Percentiles rank a stretch among this genome's conserved stretches.
phyloP scores from a whole-genome alignment of 2,329 filamentous ascomycete genomes.

The Talaromyces sp. region DNA sequence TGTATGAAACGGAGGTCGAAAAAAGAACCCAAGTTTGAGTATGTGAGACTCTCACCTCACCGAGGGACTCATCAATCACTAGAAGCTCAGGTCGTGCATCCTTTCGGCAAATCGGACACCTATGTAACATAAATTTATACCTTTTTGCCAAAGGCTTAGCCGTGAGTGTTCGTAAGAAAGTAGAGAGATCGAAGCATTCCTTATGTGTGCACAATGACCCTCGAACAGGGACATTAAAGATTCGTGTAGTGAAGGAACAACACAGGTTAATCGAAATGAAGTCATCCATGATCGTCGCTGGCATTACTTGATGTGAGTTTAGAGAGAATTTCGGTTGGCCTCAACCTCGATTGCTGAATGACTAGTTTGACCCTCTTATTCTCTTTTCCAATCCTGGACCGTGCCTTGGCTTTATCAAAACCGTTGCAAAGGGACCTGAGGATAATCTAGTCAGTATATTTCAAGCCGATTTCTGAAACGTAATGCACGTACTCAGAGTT shows the following conservation, averaged over 20 bases:
- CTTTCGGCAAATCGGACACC: conserved; percentile 70
- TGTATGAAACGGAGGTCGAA: no score
- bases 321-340: no score
- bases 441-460: no score
- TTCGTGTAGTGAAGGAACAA: conserved; percentile 60
- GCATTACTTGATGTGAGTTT: no score
- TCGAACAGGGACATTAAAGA: conserved; percentile 69
- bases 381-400: no score
- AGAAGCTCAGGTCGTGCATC: conserved; percentile 73
- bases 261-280: conserved; percentile 58
- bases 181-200: conserved; percentile 86
- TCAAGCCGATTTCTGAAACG: no score
- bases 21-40: no score
- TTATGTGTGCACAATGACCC: conserved; percentile 65
- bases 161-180: conserved; percentile 64
- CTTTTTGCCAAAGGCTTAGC: conserved; percentile 57
- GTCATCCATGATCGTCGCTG: conserved; percentile 52
- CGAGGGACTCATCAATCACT: conserved; percentile 68
- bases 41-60: conserved; percentile 60
- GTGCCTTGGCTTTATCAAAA: no score
- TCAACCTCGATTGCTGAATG: no score
- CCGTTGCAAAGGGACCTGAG: no score
- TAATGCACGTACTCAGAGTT: no score
- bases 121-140: conserved; percentile 4
- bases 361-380: no score